These are phyloP conservation scores for Hyaloscypha finlandica DNA, from an alignment of 495 filamentous ascomycete species.

Conservation along the genomic window DNA sequence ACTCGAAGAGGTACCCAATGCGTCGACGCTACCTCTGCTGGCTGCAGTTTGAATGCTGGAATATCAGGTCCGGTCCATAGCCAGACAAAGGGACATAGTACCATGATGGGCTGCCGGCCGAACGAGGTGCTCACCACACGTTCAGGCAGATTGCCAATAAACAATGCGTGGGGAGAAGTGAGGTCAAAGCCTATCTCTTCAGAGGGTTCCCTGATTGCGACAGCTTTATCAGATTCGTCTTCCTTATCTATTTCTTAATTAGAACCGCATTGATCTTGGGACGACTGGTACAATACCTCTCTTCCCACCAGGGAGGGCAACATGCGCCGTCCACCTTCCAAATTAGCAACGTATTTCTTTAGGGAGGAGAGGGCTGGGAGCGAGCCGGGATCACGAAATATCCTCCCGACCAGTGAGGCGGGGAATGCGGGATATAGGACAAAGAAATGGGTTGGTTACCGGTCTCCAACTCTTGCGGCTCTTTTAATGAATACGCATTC, in stretches of 20 bases:
- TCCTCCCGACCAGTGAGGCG: too few species aligned
- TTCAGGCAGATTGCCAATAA: conserved; percentile 70
- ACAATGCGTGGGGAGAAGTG: conserved; percentile 53
- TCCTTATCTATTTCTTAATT: conserved; percentile 49
- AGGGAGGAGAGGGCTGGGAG: too few species aligned
- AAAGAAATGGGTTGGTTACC: conserved; percentile 25
- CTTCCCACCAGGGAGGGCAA: conserved; percentile 71
- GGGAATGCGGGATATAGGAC: too few species aligned
- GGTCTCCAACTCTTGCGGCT: conserved; percentile 67
- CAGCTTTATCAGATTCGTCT: conserved; percentile 64
- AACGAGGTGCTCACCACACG: conserved; percentile 65
- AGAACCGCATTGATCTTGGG: not conserved
- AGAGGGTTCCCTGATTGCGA: conserved; percentile 67
- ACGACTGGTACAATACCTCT: conserved; percentile 41
- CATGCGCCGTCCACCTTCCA: not conserved
- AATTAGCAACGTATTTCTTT: conserved; percentile 40
- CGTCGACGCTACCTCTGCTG: conserved; percentile 70
- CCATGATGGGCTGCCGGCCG: conserved; percentile 78
- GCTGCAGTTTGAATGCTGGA: conserved; percentile 64
- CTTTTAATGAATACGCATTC: conserved; percentile 80
- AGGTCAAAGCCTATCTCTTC: conserved; percentile 76
- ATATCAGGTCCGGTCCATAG: conserved; percentile 59
- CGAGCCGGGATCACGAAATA: too few species aligned
- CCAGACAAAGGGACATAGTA: conserved; percentile 76
- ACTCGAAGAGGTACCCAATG: conserved; percentile 76